These are phyloP conservation scores for Didymella keratinophila DNA, from an alignment of 2,329 filamentous ascomycete species.

Conservation along the genomic window DNA sequence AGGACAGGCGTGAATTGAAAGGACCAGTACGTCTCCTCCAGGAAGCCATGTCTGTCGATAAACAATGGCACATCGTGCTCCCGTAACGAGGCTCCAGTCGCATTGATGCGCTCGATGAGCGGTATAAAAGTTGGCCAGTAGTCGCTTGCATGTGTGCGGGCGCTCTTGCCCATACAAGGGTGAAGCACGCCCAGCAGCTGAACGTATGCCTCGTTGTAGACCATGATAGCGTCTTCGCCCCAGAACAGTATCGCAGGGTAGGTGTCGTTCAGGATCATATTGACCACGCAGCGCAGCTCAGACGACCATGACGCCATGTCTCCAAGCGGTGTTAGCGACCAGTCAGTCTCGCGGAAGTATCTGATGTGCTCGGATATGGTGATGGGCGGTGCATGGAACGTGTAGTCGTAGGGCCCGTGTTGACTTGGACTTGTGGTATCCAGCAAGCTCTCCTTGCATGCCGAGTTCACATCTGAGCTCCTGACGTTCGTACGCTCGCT, in stretches of 20 bases:
- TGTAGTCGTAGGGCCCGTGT: slow-evolving; percentile 28
- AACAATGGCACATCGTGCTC: slow-evolving; percentile 75
- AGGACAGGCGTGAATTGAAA: slow-evolving; percentile 80
- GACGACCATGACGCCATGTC: slow-evolving; percentile 73
- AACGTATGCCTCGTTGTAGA: slow-evolving; percentile 51
- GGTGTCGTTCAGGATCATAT: slow-evolving; percentile 69
- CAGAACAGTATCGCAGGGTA: slow-evolving; percentile 68
- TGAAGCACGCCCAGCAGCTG: slow-evolving; percentile 41
- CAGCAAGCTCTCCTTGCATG: neutral
- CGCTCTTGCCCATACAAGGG: slow-evolving; percentile 67
- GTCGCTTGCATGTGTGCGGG: slow-evolving; percentile 70
- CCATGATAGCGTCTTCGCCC: slow-evolving; percentile 47
- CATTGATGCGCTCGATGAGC: slow-evolving; percentile 34
- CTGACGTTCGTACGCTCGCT: neutral
- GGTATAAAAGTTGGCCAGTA: slow-evolving; percentile 58
- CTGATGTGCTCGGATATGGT: slow-evolving; percentile 70
- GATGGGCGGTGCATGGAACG: slow-evolving; percentile 19
- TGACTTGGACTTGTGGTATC: slow-evolving; percentile 8
- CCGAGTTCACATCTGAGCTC: slow-evolving; percentile 7
- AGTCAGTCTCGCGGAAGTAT: slow-evolving; percentile 74
- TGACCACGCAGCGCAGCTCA: slow-evolving; percentile 76
- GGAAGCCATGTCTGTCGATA: slow-evolving; percentile 69
- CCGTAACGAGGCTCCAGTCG: slow-evolving; percentile 30
- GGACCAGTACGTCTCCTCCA: slow-evolving; percentile 81
- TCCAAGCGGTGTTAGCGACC: slow-evolving; percentile 74